Evolutionary conservation across 1,139 yeast genomes (phyloP), one percentile per base, ranked within the genome.

Genomic region (Geotrichum phurueaensis): DNA sequence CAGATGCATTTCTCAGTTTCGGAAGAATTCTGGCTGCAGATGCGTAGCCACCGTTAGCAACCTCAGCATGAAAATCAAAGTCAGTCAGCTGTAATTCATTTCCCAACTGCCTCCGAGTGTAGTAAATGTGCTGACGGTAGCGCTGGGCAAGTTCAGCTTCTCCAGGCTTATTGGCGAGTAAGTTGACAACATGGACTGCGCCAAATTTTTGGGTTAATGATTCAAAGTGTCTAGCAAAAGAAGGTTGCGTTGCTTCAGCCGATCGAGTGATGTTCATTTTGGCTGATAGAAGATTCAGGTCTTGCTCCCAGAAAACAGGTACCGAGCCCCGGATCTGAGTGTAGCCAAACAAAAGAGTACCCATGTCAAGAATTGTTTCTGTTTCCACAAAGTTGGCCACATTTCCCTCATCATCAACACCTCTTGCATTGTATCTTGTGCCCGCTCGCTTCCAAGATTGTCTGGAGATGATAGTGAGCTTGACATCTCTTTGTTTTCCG

Each of bases 261-360:
- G 97, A 89, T 68, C 99, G 79, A 0, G 97, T 91, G 13, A 95
- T 81, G 48, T 89, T 87, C 57, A 94, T 89, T 71, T 92, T 94
- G 20, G 94, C 87, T 54, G 84, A 71, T n/a, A 86, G 76, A 60
- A 86, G 75, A 13, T 89, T 86, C 1, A 96, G 85, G 69, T 92
- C 98, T 72, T 95, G 99, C 71, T 95, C 99, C 99, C 99, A 95
- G 71, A 95, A 95, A 0, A 95, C 81, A 0, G 99, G 99, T 2
- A 94, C 94, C 18, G 96, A 88, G 2, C 99, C 99, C 72, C 99
- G 79, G 18, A 94, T 83, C 73, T 92, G 97, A 1, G 88, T 84
- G 71, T 86, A 92, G 1, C 97, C 84, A 71, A 84, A 90, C 59
- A 81, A 78, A 45, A 86, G 79, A 13, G 78, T 76, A 1, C 83